A percentile compares a stretch with the other conserved stretches of the same genome.
Evolutionary conservation across 345 rosid species (phyloP).

Genomic region (Populus euphratica): DNA sequence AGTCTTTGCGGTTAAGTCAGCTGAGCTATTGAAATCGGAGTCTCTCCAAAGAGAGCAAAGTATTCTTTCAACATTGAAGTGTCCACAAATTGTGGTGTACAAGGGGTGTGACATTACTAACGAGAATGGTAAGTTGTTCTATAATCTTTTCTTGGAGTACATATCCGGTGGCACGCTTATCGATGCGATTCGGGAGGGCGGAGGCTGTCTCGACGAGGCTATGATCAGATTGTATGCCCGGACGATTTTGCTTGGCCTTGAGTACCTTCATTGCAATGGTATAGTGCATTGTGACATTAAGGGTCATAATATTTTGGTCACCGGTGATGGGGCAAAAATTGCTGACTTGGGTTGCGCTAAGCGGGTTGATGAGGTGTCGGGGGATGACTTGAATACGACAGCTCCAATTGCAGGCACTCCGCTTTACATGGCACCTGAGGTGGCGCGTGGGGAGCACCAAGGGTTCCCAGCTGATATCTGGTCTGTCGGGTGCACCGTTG

Average conservation of each 20-base stretch:
- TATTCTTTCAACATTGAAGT: conserved; percentile 35
- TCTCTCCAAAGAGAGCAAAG: conserved; percentile 36
- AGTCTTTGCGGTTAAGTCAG: conserved; percentile 55
- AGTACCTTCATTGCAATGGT: conserved; percentile 53
- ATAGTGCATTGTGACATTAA: conserved; percentile 79
- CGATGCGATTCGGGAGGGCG: conserved; percentile 34
- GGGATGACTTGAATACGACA: neutral
- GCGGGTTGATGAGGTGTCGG: conserved; percentile 14
- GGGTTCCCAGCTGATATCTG: conserved; percentile 53
- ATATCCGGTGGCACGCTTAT: conserved; percentile 57
- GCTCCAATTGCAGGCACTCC: conserved; percentile 45
- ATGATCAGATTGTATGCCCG: conserved; percentile 41
- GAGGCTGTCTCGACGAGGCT: conserved; percentile 45
- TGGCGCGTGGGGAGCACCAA: conserved; percentile 54
- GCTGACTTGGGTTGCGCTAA: conserved; percentile 67
- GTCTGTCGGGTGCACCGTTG: conserved; percentile 58
- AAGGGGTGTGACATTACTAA: conserved; percentile 51
- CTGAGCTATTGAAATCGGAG: conserved; percentile 37
- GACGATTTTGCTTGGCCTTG: conserved; percentile 44
- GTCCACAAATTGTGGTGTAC: conserved; percentile 61
- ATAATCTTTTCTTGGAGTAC: conserved; percentile 66
- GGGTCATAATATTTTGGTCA: conserved; percentile 44
- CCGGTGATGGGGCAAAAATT: conserved; percentile 37
- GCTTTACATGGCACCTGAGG: conserved; percentile 66
- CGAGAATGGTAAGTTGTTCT: conserved; percentile 46